A percentile compares a stretch with the other conserved stretches of the same genome.
phyloP scores from a whole-genome alignment of 768 basidiomycete genomes.

The Cystobasidium ongulense region DNA sequence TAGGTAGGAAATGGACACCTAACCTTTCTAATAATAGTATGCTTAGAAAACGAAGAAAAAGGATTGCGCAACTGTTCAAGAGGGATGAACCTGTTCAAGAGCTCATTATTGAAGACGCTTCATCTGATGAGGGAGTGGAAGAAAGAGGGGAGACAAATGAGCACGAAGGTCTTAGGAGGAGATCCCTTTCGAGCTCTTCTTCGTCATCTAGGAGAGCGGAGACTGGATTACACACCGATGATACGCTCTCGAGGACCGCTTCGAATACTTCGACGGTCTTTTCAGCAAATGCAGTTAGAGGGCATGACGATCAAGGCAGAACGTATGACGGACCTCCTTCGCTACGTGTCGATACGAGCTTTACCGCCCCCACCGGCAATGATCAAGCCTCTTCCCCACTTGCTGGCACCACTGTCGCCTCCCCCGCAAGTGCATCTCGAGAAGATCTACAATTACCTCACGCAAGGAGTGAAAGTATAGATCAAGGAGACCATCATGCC shows the following conservation, averaged over 20 bases:
- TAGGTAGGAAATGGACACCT: slow-evolving; percentile 16
- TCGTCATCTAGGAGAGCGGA: neutral
- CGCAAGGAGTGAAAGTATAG: neutral
- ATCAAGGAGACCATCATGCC: neutral
- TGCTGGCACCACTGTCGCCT: neutral
- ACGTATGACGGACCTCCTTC: neutral
- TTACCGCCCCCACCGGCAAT: neutral
- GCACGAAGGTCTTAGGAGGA: neutral
- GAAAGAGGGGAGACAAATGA: neutral
- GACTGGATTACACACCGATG: neutral
- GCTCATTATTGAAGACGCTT: neutral
- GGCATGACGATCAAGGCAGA: neutral
- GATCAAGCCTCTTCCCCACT: neutral
- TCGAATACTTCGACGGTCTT: neutral
- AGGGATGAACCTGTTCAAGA: neutral
- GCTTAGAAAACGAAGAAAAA: neutral
- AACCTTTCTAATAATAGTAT: neutral
- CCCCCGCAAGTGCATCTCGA: neutral
- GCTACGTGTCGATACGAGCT: neutral
- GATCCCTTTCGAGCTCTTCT: neutral
- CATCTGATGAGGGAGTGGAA: too few relatives aligned
- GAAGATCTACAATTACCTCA: neutral
- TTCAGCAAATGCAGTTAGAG: neutral
- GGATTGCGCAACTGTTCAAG: slow-evolving; percentile 14
- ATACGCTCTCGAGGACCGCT: neutral